A percentile compares a stretch with the other conserved stretches of the same genome.
Conservation (phyloP, 306 rosid species). For the Sicyos edulis region DNA sequence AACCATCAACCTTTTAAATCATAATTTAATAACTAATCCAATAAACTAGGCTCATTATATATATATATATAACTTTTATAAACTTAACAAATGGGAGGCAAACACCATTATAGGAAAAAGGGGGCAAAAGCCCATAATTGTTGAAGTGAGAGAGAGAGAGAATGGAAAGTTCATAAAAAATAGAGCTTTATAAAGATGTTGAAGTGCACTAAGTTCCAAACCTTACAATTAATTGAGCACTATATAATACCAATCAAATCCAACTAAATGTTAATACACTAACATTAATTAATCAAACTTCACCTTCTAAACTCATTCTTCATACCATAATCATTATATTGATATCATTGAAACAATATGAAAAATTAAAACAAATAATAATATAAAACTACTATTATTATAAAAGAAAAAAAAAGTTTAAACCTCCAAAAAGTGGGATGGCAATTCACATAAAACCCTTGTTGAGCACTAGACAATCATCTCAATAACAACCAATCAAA, state of each 20-base stretch:
- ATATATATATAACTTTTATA: too few relatives aligned
- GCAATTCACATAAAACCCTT: constrained; percentile 17
- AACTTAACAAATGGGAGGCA: too few relatives aligned
- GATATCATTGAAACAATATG: background rate
- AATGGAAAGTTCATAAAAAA: background rate
- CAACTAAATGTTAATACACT: background rate
- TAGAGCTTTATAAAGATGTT: constrained; percentile 1
- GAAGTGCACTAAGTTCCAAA: constrained; percentile 12
- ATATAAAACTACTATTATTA: background rate
- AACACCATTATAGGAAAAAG: too few relatives aligned
- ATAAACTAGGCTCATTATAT: too few relatives aligned
- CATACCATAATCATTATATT: constrained; percentile 6
- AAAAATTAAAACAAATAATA: background rate
- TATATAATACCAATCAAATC: constrained; percentile 5
- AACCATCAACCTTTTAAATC: too few relatives aligned
- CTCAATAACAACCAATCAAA: background rate
- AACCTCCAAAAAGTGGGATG: constrained; percentile 18
- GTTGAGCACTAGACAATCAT: constrained; percentile 1
- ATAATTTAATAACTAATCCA: too few relatives aligned
- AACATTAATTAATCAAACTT: background rate
- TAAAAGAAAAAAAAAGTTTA: background rate
- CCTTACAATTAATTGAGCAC: constrained; percentile 9
- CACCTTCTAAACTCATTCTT: background rate
- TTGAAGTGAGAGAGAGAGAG: background rate
- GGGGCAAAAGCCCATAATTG: background rate